phyloP scores from a whole-genome alignment of 305 asterid genomes.

The Solanum aculeatissimum region DNA sequence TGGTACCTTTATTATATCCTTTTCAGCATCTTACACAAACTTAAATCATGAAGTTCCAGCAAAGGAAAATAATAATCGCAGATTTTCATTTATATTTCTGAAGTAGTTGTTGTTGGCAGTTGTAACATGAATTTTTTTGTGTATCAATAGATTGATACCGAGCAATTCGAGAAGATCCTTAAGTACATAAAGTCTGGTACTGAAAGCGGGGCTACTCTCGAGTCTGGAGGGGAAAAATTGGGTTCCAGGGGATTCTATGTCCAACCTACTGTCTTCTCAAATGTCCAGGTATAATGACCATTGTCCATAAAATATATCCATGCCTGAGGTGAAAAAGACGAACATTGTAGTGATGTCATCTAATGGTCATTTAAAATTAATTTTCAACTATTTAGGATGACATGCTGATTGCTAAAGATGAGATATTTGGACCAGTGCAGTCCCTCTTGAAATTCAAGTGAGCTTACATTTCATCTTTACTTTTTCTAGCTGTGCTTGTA shows the following conservation, averaged over 20 bases:
- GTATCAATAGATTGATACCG: conserved; percentile 41
- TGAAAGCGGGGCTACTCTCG: conserved; percentile 75
- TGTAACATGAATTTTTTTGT: not conserved
- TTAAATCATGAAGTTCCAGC: not conserved
- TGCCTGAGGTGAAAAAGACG: not conserved
- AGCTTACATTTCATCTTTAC: not conserved
- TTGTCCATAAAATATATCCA: not conserved
- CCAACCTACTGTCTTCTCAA: conserved; percentile 89
- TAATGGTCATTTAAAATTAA: not conserved
- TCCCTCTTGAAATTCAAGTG: conserved; percentile 62
- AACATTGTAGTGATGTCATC: not conserved
- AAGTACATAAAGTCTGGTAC: conserved; percentile 46
- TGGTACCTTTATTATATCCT: not conserved
- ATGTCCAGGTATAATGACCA: conserved; percentile 56
- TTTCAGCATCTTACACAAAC: not conserved
- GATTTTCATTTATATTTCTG: not conserved
- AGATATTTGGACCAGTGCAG: conserved; percentile 93
- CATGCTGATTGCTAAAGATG: conserved; percentile 75
- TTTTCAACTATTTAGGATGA: conserved; percentile 38
- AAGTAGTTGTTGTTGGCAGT: not conserved
- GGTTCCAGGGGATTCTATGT: conserved; percentile 62
- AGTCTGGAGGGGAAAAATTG: conserved; percentile 68
- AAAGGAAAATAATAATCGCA: not conserved
- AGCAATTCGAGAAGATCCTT: conserved; percentile 66
- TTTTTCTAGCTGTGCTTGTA: not conserved